These are phyloP conservation scores for Xylaria polymorpha DNA, from an alignment of 2,329 filamentous ascomycete species.

Conservation along the genomic window DNA sequence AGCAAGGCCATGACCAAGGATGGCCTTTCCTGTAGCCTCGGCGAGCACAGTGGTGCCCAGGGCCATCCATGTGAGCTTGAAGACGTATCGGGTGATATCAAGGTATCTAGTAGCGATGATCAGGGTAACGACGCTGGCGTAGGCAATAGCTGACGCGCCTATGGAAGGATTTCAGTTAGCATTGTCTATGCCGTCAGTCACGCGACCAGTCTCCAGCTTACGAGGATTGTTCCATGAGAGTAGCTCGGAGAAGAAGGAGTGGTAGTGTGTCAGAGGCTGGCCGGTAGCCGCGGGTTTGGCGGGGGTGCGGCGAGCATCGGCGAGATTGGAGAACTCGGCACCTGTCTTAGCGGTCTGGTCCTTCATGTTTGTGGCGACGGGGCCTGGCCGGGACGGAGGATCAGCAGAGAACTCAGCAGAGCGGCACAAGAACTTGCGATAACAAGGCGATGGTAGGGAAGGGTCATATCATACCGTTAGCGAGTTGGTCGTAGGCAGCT, in stretches of 20 bases:
- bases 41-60: conserved; percentile 70
- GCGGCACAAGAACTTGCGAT: background rate
- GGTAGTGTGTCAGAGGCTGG: conserved; percentile 74
- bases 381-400: conserved; percentile 56
- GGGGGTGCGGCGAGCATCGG: conserved; percentile 67
- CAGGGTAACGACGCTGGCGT: conserved; percentile 65
- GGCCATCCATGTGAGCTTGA: conserved; percentile 74
- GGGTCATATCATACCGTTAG: conserved; percentile 56
- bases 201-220: conserved; percentile 53
- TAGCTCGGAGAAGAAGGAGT: conserved; percentile 76
- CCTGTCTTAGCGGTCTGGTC: conserved; percentile 66
- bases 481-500: conserved; percentile 60
- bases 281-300: conserved; percentile 66
- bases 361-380: conserved; percentile 69
- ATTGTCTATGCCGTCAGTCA: conserved; percentile 25
- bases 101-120: conserved; percentile 75
- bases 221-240: conserved; percentile 77
- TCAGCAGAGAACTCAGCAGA: conserved; percentile 21
- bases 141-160: conserved; percentile 75
- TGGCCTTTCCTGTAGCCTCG: conserved; percentile 70
- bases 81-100: conserved; percentile 71
- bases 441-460: background rate
- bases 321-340: conserved; percentile 68
- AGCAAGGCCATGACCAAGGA: conserved; percentile 71
- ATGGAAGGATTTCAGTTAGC: conserved; percentile 39